A percentile compares a stretch with the other conserved stretches of the same genome.
These are phyloP conservation scores for Sporothrix schenckii DNA, from an alignment of 2,329 filamentous ascomycete species.

Conservation along the genomic window DNA sequence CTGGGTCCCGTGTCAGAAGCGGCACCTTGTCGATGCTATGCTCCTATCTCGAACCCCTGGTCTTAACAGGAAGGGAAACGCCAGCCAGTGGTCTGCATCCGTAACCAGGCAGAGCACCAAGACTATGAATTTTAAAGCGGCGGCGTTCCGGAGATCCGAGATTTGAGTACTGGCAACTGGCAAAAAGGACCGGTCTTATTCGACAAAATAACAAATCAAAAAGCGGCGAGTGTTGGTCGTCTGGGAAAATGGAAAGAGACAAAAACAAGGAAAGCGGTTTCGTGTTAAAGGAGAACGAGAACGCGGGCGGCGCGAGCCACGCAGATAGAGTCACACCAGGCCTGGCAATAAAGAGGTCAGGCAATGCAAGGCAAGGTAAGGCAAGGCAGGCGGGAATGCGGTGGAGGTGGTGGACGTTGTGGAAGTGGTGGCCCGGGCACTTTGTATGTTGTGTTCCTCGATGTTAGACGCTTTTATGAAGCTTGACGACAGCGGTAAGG, in stretches of 20 bases:
- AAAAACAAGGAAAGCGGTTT: neutral
- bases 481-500: neutral
- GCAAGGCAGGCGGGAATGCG: neutral
- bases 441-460: slow-evolving; percentile 11
- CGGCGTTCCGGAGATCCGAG: slow-evolving; percentile 21
- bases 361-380: neutral
- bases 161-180: slow-evolving; percentile 21
- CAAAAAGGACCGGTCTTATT: slow-evolving; percentile 18
- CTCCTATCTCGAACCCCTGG: slow-evolving; percentile 5
- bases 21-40: slow-evolving; percentile 18
- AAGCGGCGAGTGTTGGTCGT: neutral
- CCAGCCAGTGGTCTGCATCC: neutral
- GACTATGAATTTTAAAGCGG: neutral
- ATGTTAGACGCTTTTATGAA: neutral
- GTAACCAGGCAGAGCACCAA: neutral
- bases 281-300: neutral
- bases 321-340: slow-evolving; percentile 14
- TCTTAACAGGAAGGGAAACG: neutral
- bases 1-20: slow-evolving; percentile 22
- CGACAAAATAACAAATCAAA: neutral
- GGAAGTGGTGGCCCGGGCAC: slow-evolving; percentile 11
- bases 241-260: neutral
- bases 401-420: neutral
- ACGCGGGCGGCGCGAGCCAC: slow-evolving; percentile 12
- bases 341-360: slow-evolving; percentile 7